Evolutionary conservation across 257 asterid species (phyloP).

Genomic region (Solanum paucissectum): DNA sequence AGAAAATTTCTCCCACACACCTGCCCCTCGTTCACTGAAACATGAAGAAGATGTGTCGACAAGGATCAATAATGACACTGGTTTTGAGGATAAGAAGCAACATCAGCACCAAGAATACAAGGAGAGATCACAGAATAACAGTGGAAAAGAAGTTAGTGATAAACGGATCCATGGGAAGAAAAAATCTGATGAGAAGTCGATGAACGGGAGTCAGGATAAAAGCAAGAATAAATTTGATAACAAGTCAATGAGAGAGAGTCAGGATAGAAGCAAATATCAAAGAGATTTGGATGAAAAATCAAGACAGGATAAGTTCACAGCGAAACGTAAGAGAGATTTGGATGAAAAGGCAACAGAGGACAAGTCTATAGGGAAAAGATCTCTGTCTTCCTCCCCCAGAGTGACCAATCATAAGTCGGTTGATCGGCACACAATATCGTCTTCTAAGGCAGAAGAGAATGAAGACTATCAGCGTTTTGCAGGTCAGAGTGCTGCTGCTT

Average conservation of each 20-base stretch:
- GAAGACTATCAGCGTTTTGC: slow-evolving; percentile 15
- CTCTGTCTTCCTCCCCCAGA: slow-evolving; percentile 1
- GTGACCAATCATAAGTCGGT: background rate
- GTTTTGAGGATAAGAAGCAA: slow-evolving; percentile 11
- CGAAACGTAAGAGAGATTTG: slow-evolving; percentile 4
- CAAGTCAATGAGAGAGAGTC: background rate
- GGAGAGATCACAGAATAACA: slow-evolving; percentile 5
- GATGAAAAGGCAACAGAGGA: slow-evolving; percentile 3
- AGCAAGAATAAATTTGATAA: slow-evolving; percentile 1
- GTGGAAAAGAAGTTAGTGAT: slow-evolving; percentile 14
- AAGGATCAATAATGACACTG: slow-evolving; percentile 4
- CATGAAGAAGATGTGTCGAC: background rate
- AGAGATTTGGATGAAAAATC: background rate
- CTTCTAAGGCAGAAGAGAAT: slow-evolving; percentile 13
- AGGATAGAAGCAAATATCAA: background rate
- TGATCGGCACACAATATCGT: slow-evolving; percentile 4
- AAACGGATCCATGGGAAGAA: slow-evolving; percentile 5
- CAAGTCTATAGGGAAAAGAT: background rate
- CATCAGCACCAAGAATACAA: slow-evolving; percentile 4
- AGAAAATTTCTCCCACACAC: slow-evolving; percentile 2
- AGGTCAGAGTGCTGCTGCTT: slow-evolving; percentile 5
- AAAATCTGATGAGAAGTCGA: background rate
- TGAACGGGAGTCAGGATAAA: background rate
- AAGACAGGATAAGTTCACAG: slow-evolving; percentile 9
- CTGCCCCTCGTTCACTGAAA: slow-evolving; percentile 6